These are phyloP conservation scores for Rhododendron mucronatum DNA, from an alignment of 148 eudicot species.

Conservation along the genomic window DNA sequence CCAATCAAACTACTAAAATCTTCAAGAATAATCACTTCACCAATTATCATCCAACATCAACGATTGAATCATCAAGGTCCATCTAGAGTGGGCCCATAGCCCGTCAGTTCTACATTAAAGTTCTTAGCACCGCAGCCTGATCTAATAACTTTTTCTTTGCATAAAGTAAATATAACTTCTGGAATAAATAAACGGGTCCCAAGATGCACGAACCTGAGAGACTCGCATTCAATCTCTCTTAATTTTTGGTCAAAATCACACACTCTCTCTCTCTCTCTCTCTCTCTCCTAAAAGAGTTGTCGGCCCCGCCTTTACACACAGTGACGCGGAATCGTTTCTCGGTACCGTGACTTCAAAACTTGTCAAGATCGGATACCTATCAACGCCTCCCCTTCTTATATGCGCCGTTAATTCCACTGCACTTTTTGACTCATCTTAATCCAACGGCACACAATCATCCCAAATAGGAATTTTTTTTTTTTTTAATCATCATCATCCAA, in stretches of 20 bases:
- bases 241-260: background rate
- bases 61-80: background rate
- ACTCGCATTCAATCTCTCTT: background rate
- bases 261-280: background rate
- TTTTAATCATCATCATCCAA: too few relatives aligned
- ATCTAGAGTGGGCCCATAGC: background rate
- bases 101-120: background rate
- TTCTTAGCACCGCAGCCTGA: background rate
- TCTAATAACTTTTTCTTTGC: background rate
- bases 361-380: background rate
- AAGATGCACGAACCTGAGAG: background rate
- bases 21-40: background rate
- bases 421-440: background rate
- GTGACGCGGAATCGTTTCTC: background rate
- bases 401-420: background rate
- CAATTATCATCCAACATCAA: background rate
- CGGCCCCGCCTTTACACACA: background rate
- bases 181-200: background rate
- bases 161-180: background rate
- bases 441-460: background rate
- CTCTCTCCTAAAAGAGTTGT: background rate
- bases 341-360: background rate
- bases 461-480: background rate
- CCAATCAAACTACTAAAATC: background rate
- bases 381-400: background rate